Percentiles rank a stretch among this genome's conserved stretches.
Conservation (phyloP, 305 asterid genomes). For the Fraxinus albicans region DNA sequence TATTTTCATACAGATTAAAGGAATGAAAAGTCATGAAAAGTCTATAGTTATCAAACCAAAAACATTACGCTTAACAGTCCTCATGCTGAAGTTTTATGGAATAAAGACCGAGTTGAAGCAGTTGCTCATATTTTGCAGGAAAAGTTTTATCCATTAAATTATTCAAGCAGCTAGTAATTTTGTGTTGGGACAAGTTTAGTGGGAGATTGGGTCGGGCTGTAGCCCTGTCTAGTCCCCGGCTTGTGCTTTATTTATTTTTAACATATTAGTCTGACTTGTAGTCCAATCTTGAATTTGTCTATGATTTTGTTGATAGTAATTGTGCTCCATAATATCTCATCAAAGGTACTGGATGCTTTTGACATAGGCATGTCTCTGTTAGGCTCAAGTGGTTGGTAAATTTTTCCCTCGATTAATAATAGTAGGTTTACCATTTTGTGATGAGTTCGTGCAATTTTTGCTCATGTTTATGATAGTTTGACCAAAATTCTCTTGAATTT, state of each 20-base stretch:
- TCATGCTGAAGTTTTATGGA: conserved; percentile 93
- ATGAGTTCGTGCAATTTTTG: background rate
- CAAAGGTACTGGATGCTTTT: conserved; percentile 71
- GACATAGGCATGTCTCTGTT: conserved; percentile 60
- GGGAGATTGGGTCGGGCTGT: no score
- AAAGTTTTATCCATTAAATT: conserved; percentile 19
- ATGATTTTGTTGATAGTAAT: background rate
- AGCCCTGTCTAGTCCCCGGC: no score
- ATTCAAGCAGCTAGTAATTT: conserved; percentile 2
- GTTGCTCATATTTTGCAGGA: conserved; percentile 67
- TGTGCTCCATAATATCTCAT: conserved; percentile 51
- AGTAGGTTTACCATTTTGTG: background rate
- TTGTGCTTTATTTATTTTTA: no score
- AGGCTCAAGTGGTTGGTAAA: conserved; percentile 82
- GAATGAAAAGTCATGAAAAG: conserved; percentile 71
- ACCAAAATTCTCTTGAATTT: background rate
- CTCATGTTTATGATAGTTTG: background rate
- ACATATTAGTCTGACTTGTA: no score
- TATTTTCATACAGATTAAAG: conserved; percentile 37
- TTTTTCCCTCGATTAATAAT: conserved; percentile 24
- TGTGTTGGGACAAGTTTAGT: no score
- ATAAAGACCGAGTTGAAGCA: conserved; percentile 65
- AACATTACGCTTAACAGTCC: conserved; percentile 87
- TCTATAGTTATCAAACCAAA: conserved; percentile 78
- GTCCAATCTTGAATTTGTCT: no score